Percentiles rank a stretch among this genome's conserved stretches.
Conservation (phyloP, 768 basidiomycete species). For the Baorangia bicolor region DNA sequence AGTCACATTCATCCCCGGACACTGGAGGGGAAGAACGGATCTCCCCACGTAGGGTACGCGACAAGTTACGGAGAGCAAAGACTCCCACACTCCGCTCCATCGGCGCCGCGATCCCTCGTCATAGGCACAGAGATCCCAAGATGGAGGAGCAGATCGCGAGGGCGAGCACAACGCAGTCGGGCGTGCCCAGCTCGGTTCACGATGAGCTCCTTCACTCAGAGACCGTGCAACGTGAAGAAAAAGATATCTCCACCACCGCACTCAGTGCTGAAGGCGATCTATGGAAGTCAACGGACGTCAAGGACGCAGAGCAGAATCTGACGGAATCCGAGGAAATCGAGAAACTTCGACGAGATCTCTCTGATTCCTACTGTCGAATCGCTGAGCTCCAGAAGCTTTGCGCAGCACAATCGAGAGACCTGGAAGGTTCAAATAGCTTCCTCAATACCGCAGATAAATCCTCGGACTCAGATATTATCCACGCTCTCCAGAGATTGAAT, state of each 20-base stretch:
- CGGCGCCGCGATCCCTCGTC: neutral
- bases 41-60: neutral
- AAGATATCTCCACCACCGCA: no score
- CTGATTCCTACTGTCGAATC: neutral
- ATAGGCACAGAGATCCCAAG: no score
- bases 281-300: neutral
- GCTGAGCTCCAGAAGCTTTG: slow-evolving; percentile 6
- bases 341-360: slow-evolving; percentile 7
- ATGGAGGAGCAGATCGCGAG: neutral
- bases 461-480: slow-evolving; percentile 10
- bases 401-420: slow-evolving; percentile 12
- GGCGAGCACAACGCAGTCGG: neutral
- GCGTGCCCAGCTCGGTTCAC: neutral
- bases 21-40: neutral
- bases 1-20: neutral
- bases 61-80: neutral
- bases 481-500: slow-evolving; percentile 8
- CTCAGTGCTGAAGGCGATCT: neutral
- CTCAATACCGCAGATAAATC: slow-evolving; percentile 8
- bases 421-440: slow-evolving; percentile 4
- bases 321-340: slow-evolving; percentile 1
- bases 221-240: neutral
- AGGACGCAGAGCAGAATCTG: neutral
- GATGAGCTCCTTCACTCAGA: neutral
- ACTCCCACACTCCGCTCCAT: neutral